Conservation (phyloP, 768 basidiomycete genomes). For the Mycena olivaceomarginata region DNA sequence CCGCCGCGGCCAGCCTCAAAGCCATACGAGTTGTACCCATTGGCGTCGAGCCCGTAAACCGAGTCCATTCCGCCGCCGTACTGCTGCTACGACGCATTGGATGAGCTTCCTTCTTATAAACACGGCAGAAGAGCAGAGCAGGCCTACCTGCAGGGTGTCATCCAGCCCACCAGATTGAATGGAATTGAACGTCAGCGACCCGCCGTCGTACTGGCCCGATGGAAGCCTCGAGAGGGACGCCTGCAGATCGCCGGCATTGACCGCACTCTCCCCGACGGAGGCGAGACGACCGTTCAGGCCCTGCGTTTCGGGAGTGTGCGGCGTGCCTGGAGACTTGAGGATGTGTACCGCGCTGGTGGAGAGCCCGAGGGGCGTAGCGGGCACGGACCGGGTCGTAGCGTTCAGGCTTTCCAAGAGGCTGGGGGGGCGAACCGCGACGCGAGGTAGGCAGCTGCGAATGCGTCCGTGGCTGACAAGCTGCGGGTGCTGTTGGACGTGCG, state of each 20-base stretch:
- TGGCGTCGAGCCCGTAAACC: conserved; percentile 71
- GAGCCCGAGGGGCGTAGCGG: conserved; percentile 86
- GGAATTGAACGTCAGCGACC: conserved; percentile 72
- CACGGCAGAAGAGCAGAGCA: conserved; percentile 23
- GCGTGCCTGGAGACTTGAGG: conserved; percentile 82
- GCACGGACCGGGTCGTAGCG: conserved; percentile 85
- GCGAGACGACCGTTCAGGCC: conserved; percentile 78
- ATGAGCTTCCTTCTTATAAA: conserved; percentile 40
- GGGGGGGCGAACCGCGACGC: conserved; percentile 86
- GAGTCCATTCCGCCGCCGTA: conserved; percentile 72
- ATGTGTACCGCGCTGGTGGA: conserved; percentile 69
- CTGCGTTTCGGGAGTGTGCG: conserved; percentile 77
- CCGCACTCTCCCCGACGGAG: conserved; percentile 69
- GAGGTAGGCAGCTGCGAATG: conserved; percentile 71
- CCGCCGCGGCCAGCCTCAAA: conserved; percentile 69
- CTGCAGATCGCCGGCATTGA: conserved; percentile 75
- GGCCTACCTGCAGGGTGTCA: conserved; percentile 71
- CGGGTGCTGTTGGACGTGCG: conserved; percentile 77
- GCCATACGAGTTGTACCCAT: conserved; percentile 75
- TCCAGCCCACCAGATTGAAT: conserved; percentile 70
- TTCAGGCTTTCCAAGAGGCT: conserved; percentile 77
- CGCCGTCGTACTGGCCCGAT: conserved; percentile 74
- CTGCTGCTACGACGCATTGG: conserved; percentile 55
- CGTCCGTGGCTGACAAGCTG: conserved; percentile 62
- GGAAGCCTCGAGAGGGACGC: conserved; percentile 84